phyloP scores from a whole-genome alignment of 495 filamentous ascomycete genomes.

The Penicillium flavigenum region DNA sequence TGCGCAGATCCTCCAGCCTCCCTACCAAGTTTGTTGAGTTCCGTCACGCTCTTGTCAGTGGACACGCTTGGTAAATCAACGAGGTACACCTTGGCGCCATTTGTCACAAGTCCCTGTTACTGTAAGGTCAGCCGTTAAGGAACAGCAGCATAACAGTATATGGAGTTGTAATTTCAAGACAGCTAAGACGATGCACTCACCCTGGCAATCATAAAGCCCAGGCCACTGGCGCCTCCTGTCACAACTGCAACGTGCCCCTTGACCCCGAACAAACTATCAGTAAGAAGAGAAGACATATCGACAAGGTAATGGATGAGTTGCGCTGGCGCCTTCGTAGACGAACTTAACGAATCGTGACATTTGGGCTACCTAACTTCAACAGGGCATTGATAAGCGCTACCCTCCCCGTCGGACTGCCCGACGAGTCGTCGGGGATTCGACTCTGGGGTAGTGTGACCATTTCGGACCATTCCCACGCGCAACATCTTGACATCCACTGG shows the following conservation, averaged over 20 bases:
- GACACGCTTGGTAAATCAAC: constrained; percentile 37
- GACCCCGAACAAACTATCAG: constrained; percentile 24
- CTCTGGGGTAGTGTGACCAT: too few relatives aligned
- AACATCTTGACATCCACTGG: too few relatives aligned
- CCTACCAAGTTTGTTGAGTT: constrained; percentile 34
- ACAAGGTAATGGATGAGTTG: not conserved
- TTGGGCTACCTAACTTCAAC: not conserved
- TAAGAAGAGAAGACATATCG: constrained; percentile 15
- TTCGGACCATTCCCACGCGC: too few relatives aligned
- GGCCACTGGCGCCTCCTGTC: constrained; percentile 45
- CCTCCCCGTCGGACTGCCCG: constrained; percentile 1
- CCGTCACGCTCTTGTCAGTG: constrained; percentile 30
- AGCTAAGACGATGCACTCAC: constrained; percentile 14
- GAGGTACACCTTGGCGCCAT: constrained; percentile 46
- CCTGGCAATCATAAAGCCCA: constrained; percentile 47
- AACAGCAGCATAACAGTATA: not conserved
- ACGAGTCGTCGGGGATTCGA: not conserved
- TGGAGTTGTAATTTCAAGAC: not conserved
- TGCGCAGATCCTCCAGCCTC: constrained; percentile 33
- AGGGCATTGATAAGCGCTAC: not conserved
- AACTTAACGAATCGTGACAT: not conserved
- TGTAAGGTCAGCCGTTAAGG: not conserved
- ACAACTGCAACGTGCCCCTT: constrained; percentile 43
- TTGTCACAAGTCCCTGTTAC: constrained; percentile 38
- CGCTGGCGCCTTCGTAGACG: not conserved